Evolutionary conservation across 1,139 yeast genomes (phyloP), one percentile per base, ranked within the genome.

Genomic region (Protomyces inouyei): DNA sequence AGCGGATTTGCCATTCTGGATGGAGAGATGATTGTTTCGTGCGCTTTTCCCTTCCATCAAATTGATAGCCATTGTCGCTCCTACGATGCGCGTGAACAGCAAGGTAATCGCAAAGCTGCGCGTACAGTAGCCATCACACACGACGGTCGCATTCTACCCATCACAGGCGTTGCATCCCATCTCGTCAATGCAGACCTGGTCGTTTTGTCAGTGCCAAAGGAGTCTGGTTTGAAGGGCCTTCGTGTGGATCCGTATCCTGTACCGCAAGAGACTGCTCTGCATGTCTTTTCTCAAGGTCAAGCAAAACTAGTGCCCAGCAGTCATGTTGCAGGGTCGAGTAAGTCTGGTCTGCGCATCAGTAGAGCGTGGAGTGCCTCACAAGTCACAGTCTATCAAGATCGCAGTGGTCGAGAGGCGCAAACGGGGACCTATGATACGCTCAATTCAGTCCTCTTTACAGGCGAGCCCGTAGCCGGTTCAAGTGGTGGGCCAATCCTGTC

Each of bases 401-500:
- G 63, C 14, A 37, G 57, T 5, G 63, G 63, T 10, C 23, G 57
- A 16, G 63, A 59, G 21, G 63, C 63, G 38, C 52, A 48, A 6
- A 59, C 63, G 10, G 63, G 63, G 10, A 36, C 63, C 14, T 59
- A 59, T 23, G 63, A 59, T 25, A 48, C 53, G 12, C 37, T 59
- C 36, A 59, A 59, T 28, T 37, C 63, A 16, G 43, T 59, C n/a
- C 46, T 59, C 21, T 59, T 59, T 28, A 51, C 53, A 12, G 54
- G 57, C 9, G 36, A 52, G 16, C 63, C 63, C 4, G 25, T 43
- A 1, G 55, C 63, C 36, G 63, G 63, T 6, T 59, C 63, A 35
- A 59, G 63, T 52, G 63, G 63, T 18, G 63, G 63, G 0, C 63
- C 63, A 1, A 59, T 59, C 43, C 14, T 59, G 18, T 55, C 53